These are phyloP conservation scores for Lasiodiplodia theobromae DNA, from an alignment of 2,329 filamentous ascomycete species.

Conservation along the genomic window DNA sequence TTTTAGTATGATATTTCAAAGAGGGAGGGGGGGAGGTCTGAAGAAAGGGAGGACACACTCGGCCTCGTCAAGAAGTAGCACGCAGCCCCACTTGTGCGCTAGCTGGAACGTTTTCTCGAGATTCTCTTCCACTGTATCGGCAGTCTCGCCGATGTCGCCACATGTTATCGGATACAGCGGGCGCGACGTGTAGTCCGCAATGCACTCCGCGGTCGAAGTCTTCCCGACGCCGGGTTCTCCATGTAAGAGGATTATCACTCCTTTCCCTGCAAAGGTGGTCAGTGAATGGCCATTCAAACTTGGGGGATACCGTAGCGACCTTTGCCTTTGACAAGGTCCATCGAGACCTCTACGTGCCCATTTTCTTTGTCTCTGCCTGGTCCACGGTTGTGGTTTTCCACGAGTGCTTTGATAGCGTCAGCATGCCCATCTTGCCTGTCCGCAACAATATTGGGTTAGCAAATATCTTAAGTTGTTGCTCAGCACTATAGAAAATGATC, in stretches of 20 bases:
- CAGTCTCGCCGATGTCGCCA: constrained; percentile 32
- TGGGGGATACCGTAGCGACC: background rate
- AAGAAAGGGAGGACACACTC: background rate
- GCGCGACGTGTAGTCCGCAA: constrained; percentile 11
- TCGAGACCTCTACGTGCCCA: background rate
- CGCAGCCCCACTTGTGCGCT: constrained; percentile 29
- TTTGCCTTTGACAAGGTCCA: constrained; percentile 2
- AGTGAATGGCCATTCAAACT: background rate
- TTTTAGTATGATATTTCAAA: background rate
- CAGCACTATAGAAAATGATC: background rate
- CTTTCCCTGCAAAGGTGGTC: background rate
- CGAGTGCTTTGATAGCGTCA: background rate
- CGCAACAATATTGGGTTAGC: background rate
- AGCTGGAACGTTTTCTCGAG: constrained; percentile 32
- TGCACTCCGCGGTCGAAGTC: constrained; percentile 15
- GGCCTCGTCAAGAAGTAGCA: constrained; percentile 28
- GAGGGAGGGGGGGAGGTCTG: no score
- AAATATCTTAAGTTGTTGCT: background rate
- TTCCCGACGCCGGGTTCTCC: constrained; percentile 16
- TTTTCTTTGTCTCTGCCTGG: background rate
- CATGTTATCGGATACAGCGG: constrained; percentile 24
- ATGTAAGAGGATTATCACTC: constrained; percentile 13
- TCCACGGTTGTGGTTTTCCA: background rate
- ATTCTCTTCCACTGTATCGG: constrained; percentile 29
- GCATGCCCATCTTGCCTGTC: background rate